Base-by-base conservation (phyloP, 2,329 filamentous ascomycete genomes). In the Fusarium zealandicum region DNA sequence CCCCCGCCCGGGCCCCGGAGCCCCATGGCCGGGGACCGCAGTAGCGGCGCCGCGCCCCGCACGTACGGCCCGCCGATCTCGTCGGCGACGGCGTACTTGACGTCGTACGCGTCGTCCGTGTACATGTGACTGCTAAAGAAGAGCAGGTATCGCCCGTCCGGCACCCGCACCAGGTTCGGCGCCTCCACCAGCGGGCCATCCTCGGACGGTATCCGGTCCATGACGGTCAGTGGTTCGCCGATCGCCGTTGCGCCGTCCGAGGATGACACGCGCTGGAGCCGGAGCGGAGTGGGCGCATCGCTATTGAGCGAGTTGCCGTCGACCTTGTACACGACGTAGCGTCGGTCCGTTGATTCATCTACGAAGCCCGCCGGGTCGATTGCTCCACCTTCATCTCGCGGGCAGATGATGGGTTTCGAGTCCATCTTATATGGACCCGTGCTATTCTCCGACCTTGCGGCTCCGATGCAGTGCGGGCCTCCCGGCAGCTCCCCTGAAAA, bases 271-370 rank as follows among this genome's bases (percentile, higher is more conserved):
- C 77, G 70, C 60, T 86, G 83, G 17, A 87, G 73, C 72, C 85
- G 78, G 55, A 87, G 78, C 0, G 84, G 83, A 32, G 84, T 87
- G 12, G 73, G 51, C 10, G 74, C 73, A n/a, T 74, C 74, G 35
- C 70, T 50, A 4, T 74, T 74, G 30, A 81, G 70, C 51, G 75
- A 76, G 70, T 88, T 89, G 31, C 86, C 86, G 69, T 90, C 86
- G 20, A 88, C 75, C 70, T 89, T 90, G 75, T 86, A 90, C 9
- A 82, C 72, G 5, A 89, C 76, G 66, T 87, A 89, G 6, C 80
- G 78, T 27, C 70, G 77, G 25, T 81, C 82, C 16, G 69, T 73
- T 36, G 80, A 77, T 10, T 69, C 67, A 64, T 89, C 86, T 10
- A 72, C 64, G 70, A 87, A 89, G 4, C 82, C 84, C 0, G 82